Conservation (phyloP, 352 stramenopile species). For the Discostella stelligera region DNA sequence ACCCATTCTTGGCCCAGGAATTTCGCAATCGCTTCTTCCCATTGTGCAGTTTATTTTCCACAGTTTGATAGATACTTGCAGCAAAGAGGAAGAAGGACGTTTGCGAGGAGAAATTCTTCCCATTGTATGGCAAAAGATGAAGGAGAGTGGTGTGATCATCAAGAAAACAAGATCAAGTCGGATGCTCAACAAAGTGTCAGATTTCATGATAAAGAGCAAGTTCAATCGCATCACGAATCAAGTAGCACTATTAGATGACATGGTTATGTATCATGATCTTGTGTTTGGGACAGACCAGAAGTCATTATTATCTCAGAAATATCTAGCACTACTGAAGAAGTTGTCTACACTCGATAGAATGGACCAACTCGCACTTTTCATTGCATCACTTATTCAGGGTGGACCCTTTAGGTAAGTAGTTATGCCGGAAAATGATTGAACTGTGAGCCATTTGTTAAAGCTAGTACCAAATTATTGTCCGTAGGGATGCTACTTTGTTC, state of each 20-base stretch:
- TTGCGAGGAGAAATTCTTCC: neutral
- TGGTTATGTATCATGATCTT: slow-evolving; percentile 11
- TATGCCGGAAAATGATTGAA: too few relatives aligned
- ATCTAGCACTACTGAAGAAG: neutral
- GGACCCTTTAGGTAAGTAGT: too few relatives aligned
- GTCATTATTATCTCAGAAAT: neutral
- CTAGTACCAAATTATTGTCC: too few relatives aligned
- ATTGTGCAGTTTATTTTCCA: slow-evolving; percentile 8
- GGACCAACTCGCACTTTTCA: too few relatives aligned
- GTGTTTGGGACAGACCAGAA: neutral
- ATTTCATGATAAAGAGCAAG: neutral
- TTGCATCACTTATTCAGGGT: too few relatives aligned
- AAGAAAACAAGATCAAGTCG: neutral
- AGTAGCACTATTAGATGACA: neutral
- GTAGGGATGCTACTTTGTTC: too few relatives aligned
- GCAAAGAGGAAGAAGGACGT: neutral
- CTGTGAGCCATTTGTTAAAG: too few relatives aligned
- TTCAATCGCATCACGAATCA: neutral
- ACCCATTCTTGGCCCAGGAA: too few relatives aligned
- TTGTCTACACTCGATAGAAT: too few relatives aligned
- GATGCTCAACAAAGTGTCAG: neutral
- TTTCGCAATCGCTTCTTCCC: neutral
- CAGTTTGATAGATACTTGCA: neutral
- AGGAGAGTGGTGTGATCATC: neutral
- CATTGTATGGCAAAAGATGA: slow-evolving; percentile 7